Percentiles rank a stretch among this genome's conserved stretches.
These are phyloP conservation scores for Cucurbita ficifolia DNA, from an alignment of 306 rosid species.

Conservation along the genomic window DNA sequence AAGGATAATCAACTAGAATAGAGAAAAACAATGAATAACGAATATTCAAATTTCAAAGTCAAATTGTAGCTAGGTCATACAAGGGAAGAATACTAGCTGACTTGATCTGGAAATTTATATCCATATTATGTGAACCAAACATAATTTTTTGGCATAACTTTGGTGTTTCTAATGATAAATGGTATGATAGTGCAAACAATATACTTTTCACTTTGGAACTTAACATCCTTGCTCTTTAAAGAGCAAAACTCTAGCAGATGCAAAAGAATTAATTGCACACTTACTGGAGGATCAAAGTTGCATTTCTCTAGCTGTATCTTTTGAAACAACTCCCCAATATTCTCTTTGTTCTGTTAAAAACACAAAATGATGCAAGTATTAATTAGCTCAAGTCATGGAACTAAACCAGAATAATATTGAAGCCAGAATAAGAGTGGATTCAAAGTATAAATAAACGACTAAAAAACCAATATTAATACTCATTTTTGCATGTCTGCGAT, in stretches of 20 bases:
- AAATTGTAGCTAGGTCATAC: background rate
- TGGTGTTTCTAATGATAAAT: background rate
- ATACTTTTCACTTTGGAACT: background rate
- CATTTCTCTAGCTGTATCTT: slow-evolving; percentile 39
- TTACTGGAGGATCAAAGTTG: slow-evolving; percentile 54
- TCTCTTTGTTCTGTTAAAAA: slow-evolving; percentile 47
- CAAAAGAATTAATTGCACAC: slow-evolving; percentile 17
- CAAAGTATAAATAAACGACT: background rate
- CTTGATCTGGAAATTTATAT: background rate
- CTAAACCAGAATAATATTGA: background rate
- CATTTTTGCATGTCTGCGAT: background rate
- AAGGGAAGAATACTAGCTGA: background rate
- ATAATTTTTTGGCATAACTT: background rate
- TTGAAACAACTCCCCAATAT: slow-evolving; percentile 36
- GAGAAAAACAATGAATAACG: background rate
- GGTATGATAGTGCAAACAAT: background rate
- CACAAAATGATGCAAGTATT: background rate
- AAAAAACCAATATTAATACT: background rate
- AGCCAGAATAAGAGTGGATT: background rate
- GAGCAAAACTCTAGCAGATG: background rate
- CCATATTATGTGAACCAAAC: background rate
- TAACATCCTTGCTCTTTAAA: background rate
- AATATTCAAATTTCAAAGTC: background rate
- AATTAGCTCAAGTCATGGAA: background rate
- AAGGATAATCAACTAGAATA: background rate